Base-by-base conservation (phyloP, 306 rosid species). In the Casuarina equisetifolia region DNA sequence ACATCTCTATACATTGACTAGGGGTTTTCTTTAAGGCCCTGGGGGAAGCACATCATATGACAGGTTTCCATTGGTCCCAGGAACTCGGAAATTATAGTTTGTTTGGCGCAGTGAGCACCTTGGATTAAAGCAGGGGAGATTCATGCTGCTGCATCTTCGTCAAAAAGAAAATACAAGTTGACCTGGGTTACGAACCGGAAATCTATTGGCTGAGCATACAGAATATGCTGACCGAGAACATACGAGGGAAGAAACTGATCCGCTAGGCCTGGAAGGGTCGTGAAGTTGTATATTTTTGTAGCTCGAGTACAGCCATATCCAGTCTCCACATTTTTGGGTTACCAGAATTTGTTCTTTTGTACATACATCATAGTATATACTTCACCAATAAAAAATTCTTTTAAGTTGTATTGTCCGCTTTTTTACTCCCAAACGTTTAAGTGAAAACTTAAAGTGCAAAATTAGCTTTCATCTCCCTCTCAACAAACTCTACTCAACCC, bases 211-310 rank as follows among this genome's bases (percentile, higher is more conserved):
- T 3, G 52, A 79, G 77, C 75, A 70, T 46, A 46, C 68, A 62
- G 35, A 57, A 44, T 78, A 50, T 68, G 75, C 20, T 25, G 73
- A 54, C 54, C 32, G 32, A 25, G 32, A 25, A 25, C 32, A 25
- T 25, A 25, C n/a, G 32, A 25, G 32, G 32, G 32, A 25, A 1
- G 32, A 25, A 25, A 25, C 32, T 36, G 71, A 42, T 74, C 76
- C 54, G 73, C 39, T 25, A 13, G 63, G 62, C 15, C 46, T 70
- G 61, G 38, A 32, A 68, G 54, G 40, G 68, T 35, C 49, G 36
- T 69, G 61, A 48, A 48, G 52, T 63, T 87, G 86, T 87, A 84
- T 82, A 78, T 87, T 80, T 80, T 44, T 82, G 79, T 84, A 80
- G 82, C 81, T 78, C 70, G 50, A 75, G 58, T 75, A 73, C 78